Evolutionary conservation across 345 rosid species (phyloP), one percentile per base, ranked within the genome.

Genomic region (Aegle marmelos): DNA sequence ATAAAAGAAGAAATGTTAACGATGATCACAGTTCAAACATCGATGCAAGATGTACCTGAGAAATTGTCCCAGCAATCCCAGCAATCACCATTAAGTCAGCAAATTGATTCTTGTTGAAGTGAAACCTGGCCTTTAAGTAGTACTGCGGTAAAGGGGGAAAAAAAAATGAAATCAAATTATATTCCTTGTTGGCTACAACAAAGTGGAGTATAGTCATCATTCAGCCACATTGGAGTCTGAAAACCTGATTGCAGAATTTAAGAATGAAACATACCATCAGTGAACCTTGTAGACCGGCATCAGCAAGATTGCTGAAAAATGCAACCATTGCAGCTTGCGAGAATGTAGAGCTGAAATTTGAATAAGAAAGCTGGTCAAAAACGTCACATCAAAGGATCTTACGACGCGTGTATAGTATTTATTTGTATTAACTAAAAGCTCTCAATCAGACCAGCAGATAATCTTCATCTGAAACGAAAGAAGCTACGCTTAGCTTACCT

Each of bases 61-160:
- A 95, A 81, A 93, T 58, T 24, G 98, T 85, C 68, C 98, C 98
- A 14, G 94, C 91, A 63, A 88, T 80, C 68, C 98, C 98, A 63
- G 76, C 41, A 77, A 95, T 93, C 73, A 93, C 90, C 98, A 95
- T 91, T 45, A 95, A 76, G 68, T 93, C 95, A 19, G 98, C 98
- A 74, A 95, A 95, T 65, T 95, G 95, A 78, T 95, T 88, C 85
- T 95, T 95, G 79, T 87, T 81, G 77, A 90, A 95, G 85, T 90
- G 95, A 87, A 95, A 95, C 70, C 63, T 87, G 50, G 98, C 98
- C 93, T 95, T 95, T 39, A 93, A 77, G 87, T 87, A 95, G 83
- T 95, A 95, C 98, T 95, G 88, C 83, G 57, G 5, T 73, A 48
- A 54, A 13, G 3, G 50, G 50, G 50, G 0, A 2, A 10, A 41